Conservation (phyloP, 352 stramenopile species). For the Phytophthora lateralis region DNA sequence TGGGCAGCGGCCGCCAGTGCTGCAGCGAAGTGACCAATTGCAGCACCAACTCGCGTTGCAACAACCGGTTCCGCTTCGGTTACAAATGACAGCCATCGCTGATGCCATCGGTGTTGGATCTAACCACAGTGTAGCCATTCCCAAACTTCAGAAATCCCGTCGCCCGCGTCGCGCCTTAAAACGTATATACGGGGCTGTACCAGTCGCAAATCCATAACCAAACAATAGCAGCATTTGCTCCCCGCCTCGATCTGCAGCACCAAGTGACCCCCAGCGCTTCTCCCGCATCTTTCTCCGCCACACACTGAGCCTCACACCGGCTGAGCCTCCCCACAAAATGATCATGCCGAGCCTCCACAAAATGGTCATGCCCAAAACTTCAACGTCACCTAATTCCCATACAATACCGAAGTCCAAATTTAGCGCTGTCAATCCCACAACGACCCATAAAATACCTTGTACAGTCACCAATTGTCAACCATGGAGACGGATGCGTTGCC, state of each 20-base stretch:
- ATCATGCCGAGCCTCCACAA: too few species aligned
- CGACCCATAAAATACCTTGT: not conserved
- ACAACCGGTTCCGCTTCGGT: not conserved
- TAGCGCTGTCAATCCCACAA: not conserved
- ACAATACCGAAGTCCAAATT: not conserved
- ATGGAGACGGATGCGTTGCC: conserved; percentile 63
- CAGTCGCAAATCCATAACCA: not conserved
- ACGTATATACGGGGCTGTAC: not conserved
- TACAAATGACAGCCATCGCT: not conserved
- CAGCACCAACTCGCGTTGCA: not conserved
- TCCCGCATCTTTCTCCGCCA: too few species aligned
- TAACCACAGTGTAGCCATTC: not conserved
- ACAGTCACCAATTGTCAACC: not conserved
- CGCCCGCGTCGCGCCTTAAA: not conserved
- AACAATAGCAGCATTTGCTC: not conserved
- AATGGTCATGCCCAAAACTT: not conserved
- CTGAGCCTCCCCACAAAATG: too few species aligned
- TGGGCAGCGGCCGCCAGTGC: not conserved
- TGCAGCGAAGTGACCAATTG: not conserved
- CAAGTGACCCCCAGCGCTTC: not conserved
- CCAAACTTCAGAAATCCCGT: not conserved
- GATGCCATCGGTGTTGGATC: not conserved
- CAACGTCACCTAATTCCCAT: not conserved
- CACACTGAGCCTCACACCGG: not conserved
- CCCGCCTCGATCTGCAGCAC: not conserved